These are phyloP conservation scores for Apiotrichum montevideense DNA, from an alignment of 1,284 basidiomycete genomes.

Conservation along the genomic window DNA sequence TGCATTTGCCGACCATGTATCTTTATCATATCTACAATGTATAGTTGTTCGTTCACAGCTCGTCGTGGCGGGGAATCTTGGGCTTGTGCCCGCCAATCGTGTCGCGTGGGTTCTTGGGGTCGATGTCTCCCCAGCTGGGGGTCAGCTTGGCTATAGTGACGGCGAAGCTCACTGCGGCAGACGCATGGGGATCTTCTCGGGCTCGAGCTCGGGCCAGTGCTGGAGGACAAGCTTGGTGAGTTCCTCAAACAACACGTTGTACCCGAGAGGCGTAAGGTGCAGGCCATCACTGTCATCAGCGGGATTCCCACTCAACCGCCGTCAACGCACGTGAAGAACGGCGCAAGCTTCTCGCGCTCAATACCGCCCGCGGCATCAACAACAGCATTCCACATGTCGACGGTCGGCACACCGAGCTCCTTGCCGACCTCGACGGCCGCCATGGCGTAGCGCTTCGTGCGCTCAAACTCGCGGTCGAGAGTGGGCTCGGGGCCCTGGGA, in stretches of 20 bases:
- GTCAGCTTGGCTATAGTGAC: not conserved
- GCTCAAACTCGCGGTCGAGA: slow-evolving; percentile 58
- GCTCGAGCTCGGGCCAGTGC: slow-evolving; percentile 62
- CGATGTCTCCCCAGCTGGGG: slow-evolving; percentile 25
- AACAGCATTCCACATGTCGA: slow-evolving; percentile 64
- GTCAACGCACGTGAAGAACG: slow-evolving; percentile 36
- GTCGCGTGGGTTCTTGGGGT: slow-evolving; percentile 16
- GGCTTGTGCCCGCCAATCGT: slow-evolving; percentile 15
- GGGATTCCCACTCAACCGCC: too few species aligned
- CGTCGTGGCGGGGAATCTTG: slow-evolving; percentile 13
- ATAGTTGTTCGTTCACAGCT: slow-evolving; percentile 13
- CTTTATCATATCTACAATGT: not conserved
- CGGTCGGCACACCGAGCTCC: slow-evolving; percentile 55
- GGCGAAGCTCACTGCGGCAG: slow-evolving; percentile 31
- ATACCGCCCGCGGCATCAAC: slow-evolving; percentile 60
- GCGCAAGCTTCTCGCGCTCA: slow-evolving; percentile 49
- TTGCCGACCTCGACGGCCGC: slow-evolving; percentile 59
- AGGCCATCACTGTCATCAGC: slow-evolving; percentile 57
- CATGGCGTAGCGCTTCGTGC: slow-evolving; percentile 62
- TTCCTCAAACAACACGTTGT: slow-evolving; percentile 62
- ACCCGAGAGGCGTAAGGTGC: slow-evolving; percentile 67
- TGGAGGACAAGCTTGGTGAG: slow-evolving; percentile 57
- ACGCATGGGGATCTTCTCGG: slow-evolving; percentile 29
- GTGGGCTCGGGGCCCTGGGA: slow-evolving; percentile 26
- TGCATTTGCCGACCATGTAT: not conserved